Base-by-base conservation (phyloP, 805 yeast species). In the Saturnispora galanensis region DNA sequence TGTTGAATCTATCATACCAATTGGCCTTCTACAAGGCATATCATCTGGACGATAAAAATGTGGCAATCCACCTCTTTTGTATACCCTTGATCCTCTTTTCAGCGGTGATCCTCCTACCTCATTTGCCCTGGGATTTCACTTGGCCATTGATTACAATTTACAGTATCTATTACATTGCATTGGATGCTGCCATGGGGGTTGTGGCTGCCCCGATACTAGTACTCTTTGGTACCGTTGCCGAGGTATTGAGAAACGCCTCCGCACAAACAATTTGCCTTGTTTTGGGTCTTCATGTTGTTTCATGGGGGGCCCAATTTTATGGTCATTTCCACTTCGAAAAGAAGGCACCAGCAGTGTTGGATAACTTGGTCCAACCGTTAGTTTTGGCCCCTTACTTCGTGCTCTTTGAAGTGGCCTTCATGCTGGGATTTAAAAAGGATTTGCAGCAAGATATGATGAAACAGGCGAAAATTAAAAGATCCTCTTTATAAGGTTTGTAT, bases 381-480 rank as follows among this genome's bases (percentile, higher is more conserved):
- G 87, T 90, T 0, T 67, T 89, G 50, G 97, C 97, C 1, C 97
- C 97, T 1, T 87, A 76, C 56, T 89, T 90, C 59, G 95, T 88
- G 4, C 66, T 80, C 11, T 85, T 80, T 59, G 97, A 93, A 60
- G 56, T 81, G 3, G 70, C 84, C 11, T 85, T 86, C 54, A 60
- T 65, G 45, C 53, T 79, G n/a, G 96, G 96, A 0, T 73, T 65
- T 55, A 69, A 77, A 52, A 62, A 61, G 43, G 76, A 72, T 26
- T 60, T 81, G 44, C 68, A 77, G 47, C 67, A 64, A 45, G 53
- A 58, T 5, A 76, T 82, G 70, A 71, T 74, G 45, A 62, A 56
- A 41, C 54, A 66, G 53, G 78, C 76, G 31, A 72, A 71, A 37
- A 57, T 47, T 38, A 57, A 54, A 55, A 31, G 44, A 21, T 12